A percentile compares a stretch with the other conserved stretches of the same genome.
Evolutionary conservation across 495 filamentous ascomycete species (phyloP).

Genomic region (Podospora australis): DNA sequence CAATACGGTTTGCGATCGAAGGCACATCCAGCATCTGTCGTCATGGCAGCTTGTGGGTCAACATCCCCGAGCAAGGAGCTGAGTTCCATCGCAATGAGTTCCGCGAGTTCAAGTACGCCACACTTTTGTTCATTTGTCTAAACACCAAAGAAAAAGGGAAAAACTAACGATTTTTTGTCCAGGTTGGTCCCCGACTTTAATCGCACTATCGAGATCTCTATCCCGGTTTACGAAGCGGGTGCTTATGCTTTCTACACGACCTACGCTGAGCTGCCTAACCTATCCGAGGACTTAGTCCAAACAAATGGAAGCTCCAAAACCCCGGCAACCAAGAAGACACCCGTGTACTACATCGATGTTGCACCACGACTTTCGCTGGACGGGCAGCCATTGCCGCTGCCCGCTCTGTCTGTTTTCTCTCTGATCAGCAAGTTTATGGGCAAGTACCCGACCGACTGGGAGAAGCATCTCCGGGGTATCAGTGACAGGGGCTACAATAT

Average conservation of each 20-base stretch:
- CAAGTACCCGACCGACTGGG: slow-evolving; percentile 79
- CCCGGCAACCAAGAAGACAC: slow-evolving; percentile 59
- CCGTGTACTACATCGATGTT: slow-evolving; percentile 86
- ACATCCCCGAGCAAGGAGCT: slow-evolving; percentile 72
- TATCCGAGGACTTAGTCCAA: slow-evolving; percentile 52
- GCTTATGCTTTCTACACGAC: slow-evolving; percentile 95
- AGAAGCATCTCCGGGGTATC: slow-evolving; percentile 80
- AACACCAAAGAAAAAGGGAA: not conserved
- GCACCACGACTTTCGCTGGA: slow-evolving; percentile 72
- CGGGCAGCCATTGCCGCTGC: slow-evolving; percentile 63
- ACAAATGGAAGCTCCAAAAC: slow-evolving; percentile 20
- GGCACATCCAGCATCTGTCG: slow-evolving; percentile 93
- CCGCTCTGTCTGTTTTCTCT: slow-evolving; percentile 88
- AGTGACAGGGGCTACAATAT: slow-evolving; percentile 91
- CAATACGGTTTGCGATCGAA: slow-evolving; percentile 86
- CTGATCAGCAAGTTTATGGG: slow-evolving; percentile 98
- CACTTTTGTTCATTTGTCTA: no score
- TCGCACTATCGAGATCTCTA: slow-evolving; percentile 77
- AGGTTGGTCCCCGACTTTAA: slow-evolving; percentile 92
- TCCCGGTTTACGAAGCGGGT: slow-evolving; percentile 76
- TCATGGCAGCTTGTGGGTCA: slow-evolving; percentile 90
- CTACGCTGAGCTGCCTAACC: slow-evolving; percentile 77
- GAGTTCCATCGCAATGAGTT: slow-evolving; percentile 72
- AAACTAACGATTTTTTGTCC: not conserved
- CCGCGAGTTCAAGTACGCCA: slow-evolving; percentile 72